Evolutionary conservation across 2,329 filamentous ascomycete genomes (phyloP), one percentile per base, ranked within the genome.

Genomic region (Didymellaceae sp.): DNA sequence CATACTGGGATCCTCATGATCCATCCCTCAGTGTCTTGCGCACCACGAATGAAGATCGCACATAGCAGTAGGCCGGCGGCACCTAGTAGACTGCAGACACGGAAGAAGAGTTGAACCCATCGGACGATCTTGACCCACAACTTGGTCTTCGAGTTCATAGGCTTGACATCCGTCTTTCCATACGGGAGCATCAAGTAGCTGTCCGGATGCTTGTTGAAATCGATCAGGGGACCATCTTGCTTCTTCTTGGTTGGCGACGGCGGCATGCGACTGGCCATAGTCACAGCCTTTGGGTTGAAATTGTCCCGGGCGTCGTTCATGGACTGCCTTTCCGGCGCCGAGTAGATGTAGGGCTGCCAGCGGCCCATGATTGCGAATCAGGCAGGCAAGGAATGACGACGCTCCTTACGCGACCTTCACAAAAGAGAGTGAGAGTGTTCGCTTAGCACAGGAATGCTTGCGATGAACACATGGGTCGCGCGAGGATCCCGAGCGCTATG

Each of bases 231-330:
- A 0, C 91, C 91, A 44, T 89, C 80, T 34, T 80, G 82, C 79
- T 88, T 87, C 32, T 83, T 80, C 65, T 81, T 86, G 20, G 75
- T 78, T 31, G 73, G 69, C 14, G 83, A 78, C 45, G 84, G 83
- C 10, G 84, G 82, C 66, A 85, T 78, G 78, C 84, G 89, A 75
- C 89, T 93, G 55, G 90, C 88, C 68, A 91, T 83, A 17, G 91
- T 92, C 39, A 91, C 82, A 52, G 89, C 88, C 73, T 92, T 95
- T 39, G 93, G 92, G 65, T 97, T 91, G 74, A 95, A 96, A n/a
- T 69, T 76, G 32, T 43, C 33, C 48, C 42, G 20, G 30, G 33
- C 18, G 81, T 78, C 61, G 71, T 75, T 41, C 70, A 74, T 81
- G 38, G 78, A 75, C 67, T 84, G 80, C 63, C 79, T 68, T 51